These are phyloP conservation scores for Tagetes patula DNA, from an alignment of 129 eudicot genomes.

Conservation along the genomic window DNA sequence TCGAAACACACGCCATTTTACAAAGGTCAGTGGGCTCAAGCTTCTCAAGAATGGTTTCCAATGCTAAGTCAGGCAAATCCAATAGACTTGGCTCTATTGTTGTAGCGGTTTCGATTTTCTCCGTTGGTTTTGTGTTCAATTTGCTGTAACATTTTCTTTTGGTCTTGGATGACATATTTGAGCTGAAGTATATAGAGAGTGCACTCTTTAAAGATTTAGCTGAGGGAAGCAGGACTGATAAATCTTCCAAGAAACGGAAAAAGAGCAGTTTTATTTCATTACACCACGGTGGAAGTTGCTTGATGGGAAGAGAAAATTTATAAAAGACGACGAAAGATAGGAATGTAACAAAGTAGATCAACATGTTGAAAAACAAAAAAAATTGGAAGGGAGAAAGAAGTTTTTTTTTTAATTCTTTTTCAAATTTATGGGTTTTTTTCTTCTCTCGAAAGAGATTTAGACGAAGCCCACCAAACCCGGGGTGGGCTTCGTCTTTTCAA, in stretches of 20 bases:
- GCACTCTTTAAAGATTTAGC: conserved; percentile 29
- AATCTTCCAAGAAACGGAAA: conserved; percentile 47
- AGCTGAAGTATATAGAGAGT: conserved; percentile 12
- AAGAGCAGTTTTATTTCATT: not conserved
- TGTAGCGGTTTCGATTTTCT: conserved; percentile 23
- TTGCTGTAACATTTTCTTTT: conserved; percentile 24
- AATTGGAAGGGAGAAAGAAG: conserved; percentile 6
- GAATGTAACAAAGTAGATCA: conserved; percentile 60
- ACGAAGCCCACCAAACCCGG: conserved; percentile 62
- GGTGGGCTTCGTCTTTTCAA: conserved; percentile 51
- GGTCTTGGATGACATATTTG: conserved; percentile 31
- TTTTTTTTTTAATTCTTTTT: not conserved
- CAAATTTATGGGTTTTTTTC: conserved; percentile 12
- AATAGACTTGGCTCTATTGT: conserved; percentile 28
- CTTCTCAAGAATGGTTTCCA: conserved; percentile 71
- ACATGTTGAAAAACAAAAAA: conserved; percentile 33
- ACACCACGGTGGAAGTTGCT: conserved; percentile 54
- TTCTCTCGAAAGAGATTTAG: conserved; percentile 3
- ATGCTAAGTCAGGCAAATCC: conserved; percentile 69
- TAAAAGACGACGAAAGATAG: conserved; percentile 51
- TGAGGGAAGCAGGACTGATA: conserved; percentile 23
- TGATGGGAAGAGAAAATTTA: conserved; percentile 49
- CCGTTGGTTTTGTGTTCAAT: not conserved
- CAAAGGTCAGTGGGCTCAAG: conserved; percentile 66
- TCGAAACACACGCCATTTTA: conserved; percentile 61